Evolutionary conservation across 1,139 yeast genomes (phyloP), one percentile per base, ranked within the genome.

Genomic region (Yamadazyma trypodendri): DNA sequence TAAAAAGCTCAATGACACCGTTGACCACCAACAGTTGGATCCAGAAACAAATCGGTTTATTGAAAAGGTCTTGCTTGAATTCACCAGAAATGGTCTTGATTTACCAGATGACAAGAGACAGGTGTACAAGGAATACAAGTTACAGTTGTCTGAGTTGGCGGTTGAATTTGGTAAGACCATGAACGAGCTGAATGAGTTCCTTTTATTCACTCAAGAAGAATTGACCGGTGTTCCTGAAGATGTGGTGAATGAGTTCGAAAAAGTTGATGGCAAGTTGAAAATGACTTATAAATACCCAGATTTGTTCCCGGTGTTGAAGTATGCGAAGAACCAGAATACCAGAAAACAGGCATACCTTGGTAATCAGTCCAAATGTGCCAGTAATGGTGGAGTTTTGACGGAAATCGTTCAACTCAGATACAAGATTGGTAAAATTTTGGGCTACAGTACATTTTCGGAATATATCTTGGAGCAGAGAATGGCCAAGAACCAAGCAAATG

Each of bases 271-370:
- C 32, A 74, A 73, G 52, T 72, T 63, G 53, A 82, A 81, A 55
- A 81, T 87, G 68, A 82, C 94, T 3, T 86, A 76, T 66, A 84
- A 86, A 57, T 84, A 84, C 52, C 92, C 95, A 4, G 95, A 86
- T 54, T 63, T 83, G 37, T 65, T 81, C 47, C 95, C 95, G 0
- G 81, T 82, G n/a, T 62, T 84, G 58, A 82, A 83, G 56, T 77
- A 79, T 56, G 90, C 94, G 32, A 67, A 72, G 40, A 63, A 64
- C 44, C 75, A 79, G 29, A 75, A 72, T 12, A 84, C 94, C 2
- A 75, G 96, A 59, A 81, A 78, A 55, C 54, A 58, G 15, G 87
- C 88, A 1, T 81, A 69, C 50, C 52, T 75, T 32, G 89, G 83
- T 11, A 82, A 81, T 56, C 86, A 81, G 56, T 75, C 78, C 54